Evolutionary conservation across 805 yeast genomes (phyloP).

Genomic region (Blastobotrys peoriensis): DNA sequence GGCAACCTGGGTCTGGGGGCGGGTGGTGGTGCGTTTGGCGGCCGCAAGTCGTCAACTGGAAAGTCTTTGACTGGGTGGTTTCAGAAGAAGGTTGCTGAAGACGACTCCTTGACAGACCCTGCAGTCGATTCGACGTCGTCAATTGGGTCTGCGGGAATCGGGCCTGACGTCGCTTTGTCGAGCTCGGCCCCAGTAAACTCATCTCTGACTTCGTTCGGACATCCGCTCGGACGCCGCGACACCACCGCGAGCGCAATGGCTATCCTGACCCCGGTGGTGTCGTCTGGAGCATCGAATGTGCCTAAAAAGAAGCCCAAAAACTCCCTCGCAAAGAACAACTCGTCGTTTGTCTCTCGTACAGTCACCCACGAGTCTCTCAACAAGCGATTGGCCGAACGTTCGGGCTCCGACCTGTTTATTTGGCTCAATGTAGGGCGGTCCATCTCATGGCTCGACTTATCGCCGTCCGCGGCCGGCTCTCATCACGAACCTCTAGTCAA

Average conservation of each 20-base stretch:
- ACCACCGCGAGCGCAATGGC: constrained; percentile 1
- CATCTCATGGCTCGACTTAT: constrained; percentile 29
- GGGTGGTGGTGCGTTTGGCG: constrained; percentile 6
- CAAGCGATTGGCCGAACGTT: constrained; percentile 28
- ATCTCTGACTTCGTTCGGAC: constrained; percentile 3
- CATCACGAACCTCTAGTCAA: constrained; percentile 35
- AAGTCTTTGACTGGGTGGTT: constrained; percentile 5
- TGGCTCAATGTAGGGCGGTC: constrained; percentile 33
- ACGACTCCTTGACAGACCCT: background rate
- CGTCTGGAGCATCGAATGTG: constrained; percentile 4
- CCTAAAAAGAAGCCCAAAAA: constrained; percentile 29
- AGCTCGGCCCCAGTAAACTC: constrained; percentile 1
- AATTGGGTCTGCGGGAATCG: background rate
- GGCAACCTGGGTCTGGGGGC: background rate
- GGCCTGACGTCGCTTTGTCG: background rate
- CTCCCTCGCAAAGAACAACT: constrained; percentile 32
- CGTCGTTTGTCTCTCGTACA: constrained; percentile 33
- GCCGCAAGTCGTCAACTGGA: constrained; percentile 11
- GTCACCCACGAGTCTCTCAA: constrained; percentile 30
- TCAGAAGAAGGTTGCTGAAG: constrained; percentile 6
- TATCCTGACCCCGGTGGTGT: background rate
- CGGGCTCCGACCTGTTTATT: constrained; percentile 22
- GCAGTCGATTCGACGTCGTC: background rate
- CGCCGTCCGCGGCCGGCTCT: constrained; percentile 4
- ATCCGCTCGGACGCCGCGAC: constrained; percentile 2